Evolutionary conservation across 106 monocot species (phyloP).

Genomic region (Posidonia australis): DNA sequence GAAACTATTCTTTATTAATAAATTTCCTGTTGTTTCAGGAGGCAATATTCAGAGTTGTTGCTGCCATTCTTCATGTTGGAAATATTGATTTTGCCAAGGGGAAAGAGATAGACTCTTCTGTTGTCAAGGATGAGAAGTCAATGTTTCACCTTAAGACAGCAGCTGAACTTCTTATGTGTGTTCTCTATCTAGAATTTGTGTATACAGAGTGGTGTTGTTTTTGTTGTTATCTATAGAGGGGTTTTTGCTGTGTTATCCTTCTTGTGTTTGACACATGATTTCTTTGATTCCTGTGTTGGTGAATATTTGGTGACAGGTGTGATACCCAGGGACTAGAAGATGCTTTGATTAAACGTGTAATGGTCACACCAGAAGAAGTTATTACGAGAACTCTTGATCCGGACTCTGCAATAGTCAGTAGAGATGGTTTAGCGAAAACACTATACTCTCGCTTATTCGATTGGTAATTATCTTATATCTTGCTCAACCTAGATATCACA

Average conservation of each 20-base stretch:
- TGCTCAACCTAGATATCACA: not conserved
- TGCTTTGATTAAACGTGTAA: conserved; percentile 12
- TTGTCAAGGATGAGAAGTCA: conserved; percentile 13
- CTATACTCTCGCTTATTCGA: conserved; percentile 9
- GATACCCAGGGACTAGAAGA: conserved; percentile 5
- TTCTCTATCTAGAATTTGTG: not conserved
- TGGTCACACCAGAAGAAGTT: conserved; percentile 13
- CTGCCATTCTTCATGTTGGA: conserved; percentile 88
- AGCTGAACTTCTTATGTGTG: conserved; percentile 73
- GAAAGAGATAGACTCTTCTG: conserved; percentile 15
- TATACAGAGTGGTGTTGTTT: not conserved
- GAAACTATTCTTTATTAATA: not conserved
- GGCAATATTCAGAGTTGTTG: conserved; percentile 67
- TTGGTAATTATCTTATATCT: conserved; percentile 5
- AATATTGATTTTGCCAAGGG: conserved; percentile 32
- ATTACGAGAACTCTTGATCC: conserved; percentile 14
- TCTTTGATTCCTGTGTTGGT: not conserved
- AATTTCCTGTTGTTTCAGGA: conserved; percentile 30
- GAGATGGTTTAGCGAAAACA: conserved; percentile 12
- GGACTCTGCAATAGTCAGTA: conserved; percentile 6
- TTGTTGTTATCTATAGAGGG: too few species aligned
- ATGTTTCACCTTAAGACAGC: conserved; percentile 11
- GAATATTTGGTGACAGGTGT: conserved; percentile 1
- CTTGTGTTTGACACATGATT: not conserved
- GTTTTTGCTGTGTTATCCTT: too few species aligned